These are phyloP conservation scores for Phytophthora nicotianae DNA, from an alignment of 352 stramenopile genomes.

Conservation along the genomic window DNA sequence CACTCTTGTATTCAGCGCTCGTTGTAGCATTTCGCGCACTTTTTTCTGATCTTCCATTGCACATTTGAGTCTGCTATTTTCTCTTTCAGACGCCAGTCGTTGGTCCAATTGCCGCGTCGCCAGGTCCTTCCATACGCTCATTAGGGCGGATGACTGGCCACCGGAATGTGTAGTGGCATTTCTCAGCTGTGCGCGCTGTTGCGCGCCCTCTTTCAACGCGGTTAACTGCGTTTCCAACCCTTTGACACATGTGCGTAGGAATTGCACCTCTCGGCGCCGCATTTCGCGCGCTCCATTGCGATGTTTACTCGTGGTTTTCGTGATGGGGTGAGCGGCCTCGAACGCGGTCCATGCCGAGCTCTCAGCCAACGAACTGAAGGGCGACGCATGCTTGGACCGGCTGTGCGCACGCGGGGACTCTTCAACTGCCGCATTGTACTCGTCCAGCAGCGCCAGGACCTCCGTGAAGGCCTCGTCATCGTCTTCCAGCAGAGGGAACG, in stretches of 20 bases:
- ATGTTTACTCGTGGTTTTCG: slow-evolving; percentile 32
- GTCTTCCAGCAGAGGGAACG: slow-evolving; percentile 31
- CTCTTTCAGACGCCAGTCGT: slow-evolving; percentile 31
- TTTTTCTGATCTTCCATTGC: slow-evolving; percentile 39
- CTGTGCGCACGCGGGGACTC: not conserved
- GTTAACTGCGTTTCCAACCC: slow-evolving; percentile 25
- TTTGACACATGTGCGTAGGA: slow-evolving; percentile 20
- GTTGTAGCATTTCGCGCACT: slow-evolving; percentile 37
- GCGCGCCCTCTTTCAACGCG: slow-evolving; percentile 13
- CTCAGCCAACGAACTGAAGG: slow-evolving; percentile 4
- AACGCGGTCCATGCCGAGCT: slow-evolving; percentile 25
- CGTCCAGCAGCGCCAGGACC: slow-evolving; percentile 40
- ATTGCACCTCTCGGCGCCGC: slow-evolving; percentile 41
- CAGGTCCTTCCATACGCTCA: slow-evolving; percentile 37
- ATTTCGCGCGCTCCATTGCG: slow-evolving; percentile 43
- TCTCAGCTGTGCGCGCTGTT: slow-evolving; percentile 12
- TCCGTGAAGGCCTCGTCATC: slow-evolving; percentile 39
- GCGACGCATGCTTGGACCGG: slow-evolving; percentile 2
- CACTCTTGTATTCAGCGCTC: slow-evolving; percentile 38
- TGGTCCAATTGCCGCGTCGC: slow-evolving; percentile 41
- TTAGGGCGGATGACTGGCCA: slow-evolving; percentile 9
- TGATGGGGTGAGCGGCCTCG: slow-evolving; percentile 26
- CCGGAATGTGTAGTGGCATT: not conserved
- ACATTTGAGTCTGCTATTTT: slow-evolving; percentile 36
- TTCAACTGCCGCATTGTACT: slow-evolving; percentile 21